These are phyloP conservation scores for Aurinia saxatilis DNA, from an alignment of 345 rosid genomes.

Conservation along the genomic window DNA sequence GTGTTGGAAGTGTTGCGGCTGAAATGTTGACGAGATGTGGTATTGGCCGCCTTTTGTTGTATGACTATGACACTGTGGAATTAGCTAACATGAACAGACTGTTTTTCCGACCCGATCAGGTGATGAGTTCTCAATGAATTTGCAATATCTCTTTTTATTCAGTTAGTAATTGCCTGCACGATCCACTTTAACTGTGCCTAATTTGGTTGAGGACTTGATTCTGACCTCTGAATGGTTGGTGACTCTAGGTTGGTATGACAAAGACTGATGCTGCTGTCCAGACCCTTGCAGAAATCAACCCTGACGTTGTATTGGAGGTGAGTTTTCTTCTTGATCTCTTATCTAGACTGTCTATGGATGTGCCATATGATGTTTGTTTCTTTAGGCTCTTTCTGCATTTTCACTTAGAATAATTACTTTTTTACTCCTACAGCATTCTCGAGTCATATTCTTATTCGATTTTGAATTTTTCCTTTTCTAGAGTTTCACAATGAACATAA, in stretches of 20 bases:
- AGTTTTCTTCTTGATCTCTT: slow-evolving; percentile 11
- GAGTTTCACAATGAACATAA: slow-evolving; percentile 93
- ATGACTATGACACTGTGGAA: slow-evolving; percentile 94
- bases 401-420: neutral
- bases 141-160: neutral
- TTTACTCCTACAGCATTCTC: neutral
- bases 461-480: slow-evolving; percentile 15
- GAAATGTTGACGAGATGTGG: slow-evolving; percentile 99
- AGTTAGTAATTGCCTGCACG: too few relatives aligned
- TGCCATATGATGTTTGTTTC: neutral
- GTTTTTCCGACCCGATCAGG: slow-evolving; percentile 97
- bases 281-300: slow-evolving; percentile 89
- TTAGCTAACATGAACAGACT: slow-evolving; percentile 96
- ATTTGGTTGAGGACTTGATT: neutral
- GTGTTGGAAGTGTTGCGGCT: slow-evolving; percentile 98
- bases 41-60: slow-evolving; percentile 88
- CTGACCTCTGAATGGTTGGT: neutral
- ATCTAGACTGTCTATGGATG: neutral
- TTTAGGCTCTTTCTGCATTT: neutral
- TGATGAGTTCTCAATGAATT: slow-evolving; percentile 11
- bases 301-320: slow-evolving; percentile 88
- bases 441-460: neutral
- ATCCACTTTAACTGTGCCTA: neutral
- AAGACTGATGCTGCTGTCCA: slow-evolving; percentile 99
- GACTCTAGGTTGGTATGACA: slow-evolving; percentile 80